Evolutionary conservation across 2,329 filamentous ascomycete genomes (phyloP).

Genomic region (Alternaria ethzedia): DNA sequence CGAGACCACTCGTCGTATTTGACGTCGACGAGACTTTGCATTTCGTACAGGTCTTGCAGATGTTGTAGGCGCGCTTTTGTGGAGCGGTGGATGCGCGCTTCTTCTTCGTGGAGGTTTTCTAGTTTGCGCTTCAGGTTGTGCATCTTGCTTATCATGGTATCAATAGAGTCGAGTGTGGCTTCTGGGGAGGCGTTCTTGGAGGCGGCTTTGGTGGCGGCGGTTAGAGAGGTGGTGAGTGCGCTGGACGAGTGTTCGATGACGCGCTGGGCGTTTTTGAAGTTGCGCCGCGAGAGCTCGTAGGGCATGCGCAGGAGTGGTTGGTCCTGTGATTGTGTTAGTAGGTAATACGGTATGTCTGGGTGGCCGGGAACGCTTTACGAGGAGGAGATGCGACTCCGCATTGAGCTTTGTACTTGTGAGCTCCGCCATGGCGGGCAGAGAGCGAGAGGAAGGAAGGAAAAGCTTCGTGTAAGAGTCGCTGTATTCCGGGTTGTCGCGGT

Average conservation of each 20-base stretch:
- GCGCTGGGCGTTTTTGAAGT: constrained; percentile 86
- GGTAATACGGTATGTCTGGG: constrained; percentile 55
- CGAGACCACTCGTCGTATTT: constrained; percentile 93
- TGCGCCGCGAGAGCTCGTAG: constrained; percentile 89
- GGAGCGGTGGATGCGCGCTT: constrained; percentile 76
- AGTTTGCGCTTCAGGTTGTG: constrained; percentile 89
- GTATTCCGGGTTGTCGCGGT: neutral
- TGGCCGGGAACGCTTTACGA: constrained; percentile 58
- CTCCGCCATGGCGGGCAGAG: constrained; percentile 50
- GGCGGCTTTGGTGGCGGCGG: constrained; percentile 65
- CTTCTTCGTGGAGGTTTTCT: constrained; percentile 76
- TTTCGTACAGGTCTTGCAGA: constrained; percentile 78
- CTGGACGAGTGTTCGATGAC: constrained; percentile 74
- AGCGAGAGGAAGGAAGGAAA: neutral
- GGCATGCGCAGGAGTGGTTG: constrained; percentile 93
- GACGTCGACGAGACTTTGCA: constrained; percentile 84
- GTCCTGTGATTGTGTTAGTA: constrained; percentile 65
- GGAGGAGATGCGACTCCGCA: constrained; percentile 75
- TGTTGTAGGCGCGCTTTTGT: constrained; percentile 79
- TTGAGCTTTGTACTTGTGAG: constrained; percentile 69
- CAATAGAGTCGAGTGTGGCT: constrained; percentile 74
- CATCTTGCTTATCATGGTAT: constrained; percentile 84
- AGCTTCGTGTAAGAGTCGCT: neutral
- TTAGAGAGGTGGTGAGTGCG: constrained; percentile 64
- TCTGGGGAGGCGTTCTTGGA: constrained; percentile 53